Evolutionary conservation across 805 yeast species (phyloP), one percentile per base, ranked within the genome.

Genomic region (Saccharomycopsis oosterbeekiorum): DNA sequence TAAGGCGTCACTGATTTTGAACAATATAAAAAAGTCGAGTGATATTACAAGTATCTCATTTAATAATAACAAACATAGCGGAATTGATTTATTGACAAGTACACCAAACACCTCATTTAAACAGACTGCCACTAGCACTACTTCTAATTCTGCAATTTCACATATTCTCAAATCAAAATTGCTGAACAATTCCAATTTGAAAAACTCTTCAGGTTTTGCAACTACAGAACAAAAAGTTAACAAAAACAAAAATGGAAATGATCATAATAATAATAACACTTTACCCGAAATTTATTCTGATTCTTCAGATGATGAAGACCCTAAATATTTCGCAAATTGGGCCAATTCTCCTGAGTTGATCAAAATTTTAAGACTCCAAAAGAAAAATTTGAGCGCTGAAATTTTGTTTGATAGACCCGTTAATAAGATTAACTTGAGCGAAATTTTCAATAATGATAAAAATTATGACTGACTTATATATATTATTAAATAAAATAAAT

Each of bases 331-430:
- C 53, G 78, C 78, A 51, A 79, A 79, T 51, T 85, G 89, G 89
- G 89, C 88, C 2, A 75, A 77, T 60, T 78, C 86, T 1, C 85
- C 88, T 4, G 80, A 78, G 62, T 70, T 84, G 59, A 76, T 77
- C 53, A 74, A 75, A 37, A 74, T 78, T 41, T 71, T 84, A 43
- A 64, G 72, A 26, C 68, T 71, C 24, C 80, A 78, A 62, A 86
- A 83, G 68, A 70, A 63, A 57, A 70, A 69, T 36, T 73, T 85
- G 63, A 85, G 89, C 68, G 92, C 94, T 0, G 83, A 78, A 64
- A 70, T 77, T 19, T 80, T 89, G 1, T 89, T 90, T 73, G 96
- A 96, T 0, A 47, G 21, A n/a, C 85, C 88, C 6, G 80, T 87
- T 39, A 86, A 88, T 0, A 84, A 84, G 1, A 73, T 88, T 62